Evolutionary conservation across 305 asterid genomes (phyloP).

Genomic region (Salvia sclarea): DNA sequence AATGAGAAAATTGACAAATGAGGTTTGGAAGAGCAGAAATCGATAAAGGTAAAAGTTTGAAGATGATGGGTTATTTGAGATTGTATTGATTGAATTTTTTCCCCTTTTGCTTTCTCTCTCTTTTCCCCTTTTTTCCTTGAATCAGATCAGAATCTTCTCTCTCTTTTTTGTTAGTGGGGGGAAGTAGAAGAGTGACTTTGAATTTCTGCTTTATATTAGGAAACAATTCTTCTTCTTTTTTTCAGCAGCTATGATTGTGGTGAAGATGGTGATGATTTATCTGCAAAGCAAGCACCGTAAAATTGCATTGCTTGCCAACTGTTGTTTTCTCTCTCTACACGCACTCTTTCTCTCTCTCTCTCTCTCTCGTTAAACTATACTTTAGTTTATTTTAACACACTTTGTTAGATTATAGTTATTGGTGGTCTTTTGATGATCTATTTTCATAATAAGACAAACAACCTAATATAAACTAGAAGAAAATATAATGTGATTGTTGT

Average conservation of each 20-base stretch:
- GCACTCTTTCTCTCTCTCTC: background rate
- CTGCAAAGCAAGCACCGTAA: slow-evolving; percentile 32
- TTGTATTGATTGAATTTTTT: slow-evolving; percentile 27
- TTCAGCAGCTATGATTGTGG: slow-evolving; percentile 32
- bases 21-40: slow-evolving; percentile 40
- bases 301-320: slow-evolving; percentile 45
- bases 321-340: slow-evolving; percentile 1
- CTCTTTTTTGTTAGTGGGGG: slow-evolving; percentile 26
- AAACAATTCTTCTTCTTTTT: slow-evolving; percentile 13
- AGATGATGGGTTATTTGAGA: slow-evolving; percentile 36
- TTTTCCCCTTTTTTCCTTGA: slow-evolving; percentile 36
- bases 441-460: too few relatives aligned
- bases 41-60: slow-evolving; percentile 43
- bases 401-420: too few relatives aligned
- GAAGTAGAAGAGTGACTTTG: slow-evolving; percentile 40
- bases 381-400: too few relatives aligned
- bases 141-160: slow-evolving; percentile 59
- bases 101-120: slow-evolving; percentile 23
- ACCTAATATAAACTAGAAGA: too few relatives aligned
- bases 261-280: slow-evolving; percentile 39
- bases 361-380: background rate
- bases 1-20: slow-evolving; percentile 45
- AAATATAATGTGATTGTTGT: too few relatives aligned
- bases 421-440: too few relatives aligned
- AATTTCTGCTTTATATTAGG: slow-evolving; percentile 33